Base-by-base conservation (phyloP, 192 early-diverging fungal species). In the Linderina pennispora region DNA sequence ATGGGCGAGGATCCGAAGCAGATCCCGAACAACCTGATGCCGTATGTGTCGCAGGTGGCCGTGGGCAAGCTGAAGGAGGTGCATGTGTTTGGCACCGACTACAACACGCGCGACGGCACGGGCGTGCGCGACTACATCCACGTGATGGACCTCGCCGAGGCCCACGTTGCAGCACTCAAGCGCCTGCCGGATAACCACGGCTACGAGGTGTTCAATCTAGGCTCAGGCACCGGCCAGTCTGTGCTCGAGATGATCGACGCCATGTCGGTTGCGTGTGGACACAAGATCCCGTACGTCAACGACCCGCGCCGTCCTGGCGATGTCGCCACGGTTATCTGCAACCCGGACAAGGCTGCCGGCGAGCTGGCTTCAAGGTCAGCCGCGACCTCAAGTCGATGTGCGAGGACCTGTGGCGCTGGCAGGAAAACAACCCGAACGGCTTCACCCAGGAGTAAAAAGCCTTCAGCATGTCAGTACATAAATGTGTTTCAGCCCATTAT, bases 41-140 rank as follows among this genome's bases (percentile, higher is more conserved):
- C 95, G 4, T 81, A 89, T 46, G 72, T 98, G 2, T 78, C 85
- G 21, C 86, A 91, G 58, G 93, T 95, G 3, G 82, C 90, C 2
- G 60, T 88, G 9, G 93, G 92, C 22, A 87, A 89, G 52, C 64
- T 89, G 36, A 80, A 87, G 8, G 78, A 83, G 55, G 67, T 96
- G 17, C 82, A 83, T 31, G 81, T 98, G n/a, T 98, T 86, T 77
- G 95, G 95, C 10, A 71, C 79, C 40, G 92, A 98, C 62, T 98
- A 96, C 62, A 79, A 84, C 16, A 98, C 95, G 0, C 74, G 74
- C 36, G 95, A 98, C 44, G 93, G 95, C 16, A 94, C 92, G 18
- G 89, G 82, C 45, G 82, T 98, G 16, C 80, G 95, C 25, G 95
- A 98, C 63, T 98, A 94, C 59, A 85, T 98, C 41, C 95, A 98